Percentiles rank a stretch among this genome's conserved stretches.
These are phyloP conservation scores for Thuja plicata DNA, from an alignment of 83 land plant species.

Conservation along the genomic window DNA sequence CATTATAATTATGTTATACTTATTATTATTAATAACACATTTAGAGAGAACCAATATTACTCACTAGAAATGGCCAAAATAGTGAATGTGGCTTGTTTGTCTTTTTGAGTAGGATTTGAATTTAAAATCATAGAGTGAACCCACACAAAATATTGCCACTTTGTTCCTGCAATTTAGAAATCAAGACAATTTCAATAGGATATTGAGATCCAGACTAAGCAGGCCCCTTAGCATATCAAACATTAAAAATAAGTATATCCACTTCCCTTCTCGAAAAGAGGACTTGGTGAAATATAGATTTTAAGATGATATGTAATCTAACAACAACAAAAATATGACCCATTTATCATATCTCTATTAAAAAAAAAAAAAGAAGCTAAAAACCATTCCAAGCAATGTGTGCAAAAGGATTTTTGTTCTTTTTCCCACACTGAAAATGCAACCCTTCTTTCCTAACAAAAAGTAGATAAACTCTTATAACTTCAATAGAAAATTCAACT, in stretches of 20 bases:
- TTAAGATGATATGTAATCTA: background rate
- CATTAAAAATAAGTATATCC: background rate
- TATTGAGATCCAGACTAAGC: too few species aligned
- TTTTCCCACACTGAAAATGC: background rate
- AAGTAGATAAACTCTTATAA: background rate
- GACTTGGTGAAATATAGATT: too few species aligned
- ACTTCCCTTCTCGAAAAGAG: background rate
- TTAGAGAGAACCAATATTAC: background rate
- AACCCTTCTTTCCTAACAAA: background rate
- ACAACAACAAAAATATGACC: background rate
- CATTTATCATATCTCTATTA: background rate
- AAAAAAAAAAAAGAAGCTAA: too few species aligned
- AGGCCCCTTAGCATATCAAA: too few species aligned
- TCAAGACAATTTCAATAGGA: background rate
- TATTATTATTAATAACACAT: too few species aligned
- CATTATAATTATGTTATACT: background rate
- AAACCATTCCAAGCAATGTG: background rate
- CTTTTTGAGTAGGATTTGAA: too few species aligned
- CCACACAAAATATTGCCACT: background rate
- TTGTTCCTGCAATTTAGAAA: background rate
- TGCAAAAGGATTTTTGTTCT: background rate
- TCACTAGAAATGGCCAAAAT: background rate
- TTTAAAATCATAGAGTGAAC: background rate
- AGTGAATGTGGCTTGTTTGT: background rate
- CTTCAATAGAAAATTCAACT: too few species aligned